A percentile compares a stretch with the other conserved stretches of the same genome.
Conservation (phyloP, 2,329 filamentous ascomycete species). For the Fusarium sp. region DNA sequence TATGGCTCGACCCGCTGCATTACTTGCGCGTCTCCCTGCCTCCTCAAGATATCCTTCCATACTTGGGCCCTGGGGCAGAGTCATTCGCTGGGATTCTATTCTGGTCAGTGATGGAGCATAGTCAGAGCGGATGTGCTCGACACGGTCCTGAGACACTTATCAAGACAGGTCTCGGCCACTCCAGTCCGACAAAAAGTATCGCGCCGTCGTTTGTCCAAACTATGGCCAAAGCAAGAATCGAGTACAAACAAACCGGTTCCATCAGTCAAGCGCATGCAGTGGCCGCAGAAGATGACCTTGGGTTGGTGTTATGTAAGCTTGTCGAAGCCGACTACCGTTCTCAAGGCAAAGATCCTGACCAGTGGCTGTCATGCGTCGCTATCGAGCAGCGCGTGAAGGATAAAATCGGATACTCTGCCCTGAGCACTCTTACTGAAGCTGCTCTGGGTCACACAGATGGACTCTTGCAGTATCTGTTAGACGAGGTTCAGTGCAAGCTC, state of each 20-base stretch:
- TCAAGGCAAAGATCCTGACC: constrained; percentile 6
- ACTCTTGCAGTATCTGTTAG: fast-evolving
- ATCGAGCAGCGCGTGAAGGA: not conserved
- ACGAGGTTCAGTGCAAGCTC: not conserved
- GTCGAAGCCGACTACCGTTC: constrained; percentile 16
- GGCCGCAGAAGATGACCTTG: constrained; percentile 6
- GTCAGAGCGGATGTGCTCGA: not conserved
- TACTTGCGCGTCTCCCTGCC: constrained; percentile 1
- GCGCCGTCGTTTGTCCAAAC: constrained; percentile 11
- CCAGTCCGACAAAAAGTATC: not conserved
- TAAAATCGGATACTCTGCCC: fast-evolving
- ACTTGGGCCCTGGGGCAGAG: not conserved
- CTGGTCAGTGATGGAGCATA: constrained; percentile 25
- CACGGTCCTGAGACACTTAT: not conserved
- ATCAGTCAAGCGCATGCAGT: constrained; percentile 5
- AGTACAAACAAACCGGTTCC: not conserved
- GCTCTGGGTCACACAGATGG: fast-evolving
- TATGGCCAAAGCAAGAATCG: constrained; percentile 11
- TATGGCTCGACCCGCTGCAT: constrained; percentile 16
- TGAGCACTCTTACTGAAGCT: fast-evolving
- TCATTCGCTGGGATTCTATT: not conserved
- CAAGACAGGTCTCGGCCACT: not conserved
- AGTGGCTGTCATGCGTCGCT: constrained; percentile 13
- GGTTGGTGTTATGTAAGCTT: constrained; percentile 8
- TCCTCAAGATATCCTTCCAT: constrained; percentile 11